A percentile compares a stretch with the other conserved stretches of the same genome.
Conservation (phyloP, 2,329 filamentous ascomycete genomes). For the Phyllosticta capitalensis region DNA sequence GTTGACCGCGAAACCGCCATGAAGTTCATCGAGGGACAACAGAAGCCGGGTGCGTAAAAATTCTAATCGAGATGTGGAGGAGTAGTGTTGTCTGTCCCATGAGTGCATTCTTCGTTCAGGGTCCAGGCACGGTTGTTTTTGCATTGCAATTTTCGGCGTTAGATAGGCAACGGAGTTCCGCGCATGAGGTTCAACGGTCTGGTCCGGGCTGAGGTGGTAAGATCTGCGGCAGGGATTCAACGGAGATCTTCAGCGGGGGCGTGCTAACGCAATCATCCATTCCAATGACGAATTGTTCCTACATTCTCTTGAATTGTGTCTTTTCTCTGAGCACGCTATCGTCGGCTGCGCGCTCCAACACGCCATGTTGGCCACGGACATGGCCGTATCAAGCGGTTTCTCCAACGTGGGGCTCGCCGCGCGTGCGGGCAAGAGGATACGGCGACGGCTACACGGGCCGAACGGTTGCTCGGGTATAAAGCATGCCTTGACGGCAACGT, state of each 20-base stretch:
- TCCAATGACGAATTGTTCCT: background rate
- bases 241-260: background rate
- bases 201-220: background rate
- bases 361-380: background rate
- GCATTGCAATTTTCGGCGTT: constrained; percentile 5
- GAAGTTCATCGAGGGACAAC: constrained; percentile 87
- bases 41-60: constrained; percentile 21
- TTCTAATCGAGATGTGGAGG: background rate
- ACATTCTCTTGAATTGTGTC: background rate
- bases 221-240: background rate
- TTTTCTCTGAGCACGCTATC: background rate
- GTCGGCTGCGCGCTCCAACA: background rate
- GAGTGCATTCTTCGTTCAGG: background rate
- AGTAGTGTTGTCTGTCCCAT: background rate
- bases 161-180: background rate
- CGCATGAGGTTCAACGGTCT: background rate
- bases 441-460: background rate
- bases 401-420: background rate
- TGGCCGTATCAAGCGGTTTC: background rate
- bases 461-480: background rate
- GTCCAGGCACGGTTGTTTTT: background rate
- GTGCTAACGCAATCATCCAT: constrained; percentile 3
- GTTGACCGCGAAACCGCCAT: constrained; percentile 80
- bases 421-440: background rate
- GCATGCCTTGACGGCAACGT: background rate